phyloP scores from a whole-genome alignment of 257 asterid genomes.

The Solanum appendiculatum region DNA sequence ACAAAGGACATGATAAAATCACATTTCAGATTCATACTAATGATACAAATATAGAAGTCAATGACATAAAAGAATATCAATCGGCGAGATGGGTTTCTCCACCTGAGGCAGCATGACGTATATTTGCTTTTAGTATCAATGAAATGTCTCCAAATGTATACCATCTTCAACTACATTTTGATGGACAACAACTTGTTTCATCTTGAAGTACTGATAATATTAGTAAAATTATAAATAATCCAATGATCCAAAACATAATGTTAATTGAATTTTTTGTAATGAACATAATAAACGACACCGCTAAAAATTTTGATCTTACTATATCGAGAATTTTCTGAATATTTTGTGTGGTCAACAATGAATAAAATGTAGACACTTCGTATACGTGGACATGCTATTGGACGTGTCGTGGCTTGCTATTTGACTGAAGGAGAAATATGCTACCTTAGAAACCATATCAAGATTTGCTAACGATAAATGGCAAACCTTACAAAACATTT shows the following conservation, averaged over 20 bases:
- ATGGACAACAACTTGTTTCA: neutral
- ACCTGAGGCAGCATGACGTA: neutral
- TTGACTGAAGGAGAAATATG: neutral
- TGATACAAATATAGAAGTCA: neutral
- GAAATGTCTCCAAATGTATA: neutral
- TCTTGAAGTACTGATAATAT: neutral
- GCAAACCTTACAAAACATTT: neutral
- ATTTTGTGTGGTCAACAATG: neutral
- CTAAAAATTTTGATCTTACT: neutral
- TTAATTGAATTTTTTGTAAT: neutral
- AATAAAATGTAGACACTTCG: neutral
- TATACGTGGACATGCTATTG: neutral
- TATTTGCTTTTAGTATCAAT: neutral
- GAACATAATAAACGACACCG: neutral
- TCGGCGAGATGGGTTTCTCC: neutral
- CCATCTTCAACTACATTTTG: neutral
- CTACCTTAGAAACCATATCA: neutral
- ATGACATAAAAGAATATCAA: neutral
- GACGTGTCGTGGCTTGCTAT: neutral
- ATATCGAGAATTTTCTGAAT: neutral
- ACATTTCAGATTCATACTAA: neutral
- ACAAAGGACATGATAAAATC: neutral
- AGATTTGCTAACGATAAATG: neutral
- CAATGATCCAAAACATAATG: neutral
- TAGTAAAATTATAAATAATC: neutral